Evolutionary conservation across 225 moss, liverwort and hornwort genomes (phyloP), one percentile per base, ranked within the genome.

Genomic region (Pseudisothecium myosuroides): DNA sequence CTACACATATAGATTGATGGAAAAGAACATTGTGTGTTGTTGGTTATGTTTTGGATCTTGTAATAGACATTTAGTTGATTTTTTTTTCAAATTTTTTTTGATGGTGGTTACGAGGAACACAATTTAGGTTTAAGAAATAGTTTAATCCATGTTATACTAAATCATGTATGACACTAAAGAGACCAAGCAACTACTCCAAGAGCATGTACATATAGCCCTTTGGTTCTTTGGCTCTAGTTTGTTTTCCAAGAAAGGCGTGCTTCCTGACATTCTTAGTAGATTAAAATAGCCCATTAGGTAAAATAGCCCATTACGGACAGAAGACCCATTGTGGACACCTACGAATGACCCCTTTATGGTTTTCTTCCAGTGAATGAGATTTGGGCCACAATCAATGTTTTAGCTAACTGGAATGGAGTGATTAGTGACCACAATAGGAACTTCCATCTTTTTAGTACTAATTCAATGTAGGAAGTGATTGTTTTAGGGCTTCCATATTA

Each of bases 11-110:
- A 13, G 1, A 39, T 39, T 69, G 28, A 43, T 72, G 27, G 27
- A 72, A 43, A 43, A 27, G 1, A 16, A 72, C 16, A 12, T 26
- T 43, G 8, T 43, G 1, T 43, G 43, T 27, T 71, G 4, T 71
- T n/a, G n/a, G n/a, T n/a, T n/a, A n/a, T n/a, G 0, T 45, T 16
- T 45, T 73, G 45, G 28, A 29, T 45, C 28, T 45, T 28, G 6
- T 29, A 11, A 45, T 45, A 10, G 3, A 6, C 0, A 0, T 29
- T 73, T 1, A 10, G 2, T 17, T 72, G 5, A 43, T 16, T 43
- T 43, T 43, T 27, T 41, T 8, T 2, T 41, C 5, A 41, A 26
- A 15, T 2, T 2, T 41, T 39, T 71, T 8, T 71, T 14, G 9
- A 52, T 43, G 27, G 22, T 73, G 6, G 17, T 45, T 73, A 10